Conservation (phyloP, 2,329 filamentous ascomycete genomes). For the Emmonsia crescens region DNA sequence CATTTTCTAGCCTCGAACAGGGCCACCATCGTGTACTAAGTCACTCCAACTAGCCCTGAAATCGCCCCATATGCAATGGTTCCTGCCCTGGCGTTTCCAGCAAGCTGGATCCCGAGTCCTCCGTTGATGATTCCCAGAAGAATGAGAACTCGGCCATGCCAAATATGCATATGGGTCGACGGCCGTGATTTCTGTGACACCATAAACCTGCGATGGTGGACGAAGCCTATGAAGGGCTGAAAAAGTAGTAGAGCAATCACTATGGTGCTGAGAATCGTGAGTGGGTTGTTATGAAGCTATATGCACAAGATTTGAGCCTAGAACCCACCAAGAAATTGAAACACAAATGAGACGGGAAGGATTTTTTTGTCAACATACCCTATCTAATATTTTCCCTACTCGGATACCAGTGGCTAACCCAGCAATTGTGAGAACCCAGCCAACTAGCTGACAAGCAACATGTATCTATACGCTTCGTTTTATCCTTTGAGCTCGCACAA, state of each 20-base stretch:
- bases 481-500: conserved; percentile 16
- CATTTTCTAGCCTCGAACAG: conserved; percentile 12
- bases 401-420: conserved; percentile 21
- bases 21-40: conserved; percentile 25
- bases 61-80: conserved; percentile 40
- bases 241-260: conserved; percentile 20
- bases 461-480: conserved; percentile 17
- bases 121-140: conserved; percentile 46
- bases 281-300: conserved; percentile 17
- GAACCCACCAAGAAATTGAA: neutral
- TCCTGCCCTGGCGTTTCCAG: conserved; percentile 28
- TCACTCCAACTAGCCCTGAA: conserved; percentile 37
- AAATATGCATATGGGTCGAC: conserved; percentile 36
- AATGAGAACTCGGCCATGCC: conserved; percentile 42
- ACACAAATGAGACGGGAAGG: neutral
- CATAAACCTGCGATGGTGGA: conserved; percentile 20
- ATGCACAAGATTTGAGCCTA: neutral
- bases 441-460: conserved; percentile 18
- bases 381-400: conserved; percentile 17
- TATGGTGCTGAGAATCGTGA: conserved; percentile 20
- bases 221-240: conserved; percentile 21
- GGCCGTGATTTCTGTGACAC: conserved; percentile 7
- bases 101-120: conserved; percentile 42
- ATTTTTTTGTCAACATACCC: conserved; percentile 8
- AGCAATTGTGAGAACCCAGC: conserved; percentile 20